Evolutionary conservation across 306 rosid genomes (phyloP).

Genomic region (Inga leiocalycina): DNA sequence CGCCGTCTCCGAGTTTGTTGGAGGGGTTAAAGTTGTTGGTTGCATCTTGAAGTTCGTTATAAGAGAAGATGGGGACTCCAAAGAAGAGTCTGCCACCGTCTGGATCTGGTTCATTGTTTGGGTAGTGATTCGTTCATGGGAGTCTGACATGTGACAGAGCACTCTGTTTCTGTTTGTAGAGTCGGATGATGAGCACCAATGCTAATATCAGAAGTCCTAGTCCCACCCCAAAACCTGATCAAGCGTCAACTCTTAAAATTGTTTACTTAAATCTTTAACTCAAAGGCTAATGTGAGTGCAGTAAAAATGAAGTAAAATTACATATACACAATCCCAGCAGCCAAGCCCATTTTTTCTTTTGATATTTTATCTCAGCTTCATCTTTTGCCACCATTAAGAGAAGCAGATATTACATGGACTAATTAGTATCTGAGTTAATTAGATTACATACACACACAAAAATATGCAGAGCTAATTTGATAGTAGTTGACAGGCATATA

Average conservation of each 20-base stretch:
- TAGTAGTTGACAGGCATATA: neutral
- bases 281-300: neutral
- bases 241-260: neutral
- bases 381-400: neutral
- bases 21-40: too few species aligned
- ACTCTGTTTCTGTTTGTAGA: slow-evolving; percentile 6
- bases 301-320: neutral
- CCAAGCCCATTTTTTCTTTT: neutral
- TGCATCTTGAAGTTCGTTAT: too few species aligned
- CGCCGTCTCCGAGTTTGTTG: too few species aligned
- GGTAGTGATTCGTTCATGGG: neutral
- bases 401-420: neutral
- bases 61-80: too few species aligned
- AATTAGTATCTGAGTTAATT: neutral
- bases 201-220: slow-evolving; percentile 7
- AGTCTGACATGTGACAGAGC: neutral
- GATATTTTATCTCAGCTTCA: too few species aligned
- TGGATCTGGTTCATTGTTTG: slow-evolving; percentile 20
- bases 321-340: neutral
- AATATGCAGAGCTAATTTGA: neutral
- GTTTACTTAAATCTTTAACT: neutral
- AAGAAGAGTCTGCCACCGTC: slow-evolving; percentile 39
- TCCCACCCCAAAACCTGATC: slow-evolving; percentile 33
- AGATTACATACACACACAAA: neutral
- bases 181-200: slow-evolving; percentile 20